Conservation (phyloP, 306 rosid genomes). For the Geum urbanum region DNA sequence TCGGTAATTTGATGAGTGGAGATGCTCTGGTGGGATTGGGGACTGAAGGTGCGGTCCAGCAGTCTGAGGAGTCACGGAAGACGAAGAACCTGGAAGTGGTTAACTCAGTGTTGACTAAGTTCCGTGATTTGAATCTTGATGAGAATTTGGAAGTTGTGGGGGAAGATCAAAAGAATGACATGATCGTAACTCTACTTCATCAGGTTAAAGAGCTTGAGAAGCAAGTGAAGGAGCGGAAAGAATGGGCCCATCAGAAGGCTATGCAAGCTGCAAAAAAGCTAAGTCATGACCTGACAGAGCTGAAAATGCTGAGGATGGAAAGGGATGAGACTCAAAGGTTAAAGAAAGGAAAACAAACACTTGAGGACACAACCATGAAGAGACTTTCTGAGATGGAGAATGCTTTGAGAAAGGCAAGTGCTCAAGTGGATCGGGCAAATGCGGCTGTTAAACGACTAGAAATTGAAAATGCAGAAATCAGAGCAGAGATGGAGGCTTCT, state of each 20-base stretch:
- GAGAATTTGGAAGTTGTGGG: conserved; percentile 74
- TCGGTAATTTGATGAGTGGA: conserved; percentile 31
- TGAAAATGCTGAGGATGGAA: conserved; percentile 80
- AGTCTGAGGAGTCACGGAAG: conserved; percentile 46
- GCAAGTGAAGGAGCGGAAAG: conserved; percentile 78
- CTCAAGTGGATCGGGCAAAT: conserved; percentile 90
- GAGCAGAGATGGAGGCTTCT: conserved; percentile 98
- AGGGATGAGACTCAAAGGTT: conserved; percentile 88
- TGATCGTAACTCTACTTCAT: conserved; percentile 62
- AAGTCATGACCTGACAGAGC: conserved; percentile 76
- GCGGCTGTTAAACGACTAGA: conserved; percentile 80
- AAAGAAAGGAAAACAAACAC: conserved; percentile 83
- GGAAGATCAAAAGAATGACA: conserved; percentile 88
- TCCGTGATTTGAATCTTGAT: conserved; percentile 79
- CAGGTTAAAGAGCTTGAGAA: conserved; percentile 86
- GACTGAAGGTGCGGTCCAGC: conserved; percentile 37
- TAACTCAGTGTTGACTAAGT: conserved; percentile 69
- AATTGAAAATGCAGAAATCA: conserved; percentile 88
- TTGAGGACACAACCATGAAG: conserved; percentile 89
- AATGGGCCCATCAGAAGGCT: conserved; percentile 95
- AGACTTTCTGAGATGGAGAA: conserved; percentile 90
- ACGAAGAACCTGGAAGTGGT: conserved; percentile 61
- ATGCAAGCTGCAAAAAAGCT: conserved; percentile 93
- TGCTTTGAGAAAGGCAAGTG: conserved; percentile 87
- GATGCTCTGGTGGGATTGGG: conserved; percentile 43